Base-by-base conservation (phyloP, 176 grass and related monocot species). In the Dendrocalamus sinicus region DNA sequence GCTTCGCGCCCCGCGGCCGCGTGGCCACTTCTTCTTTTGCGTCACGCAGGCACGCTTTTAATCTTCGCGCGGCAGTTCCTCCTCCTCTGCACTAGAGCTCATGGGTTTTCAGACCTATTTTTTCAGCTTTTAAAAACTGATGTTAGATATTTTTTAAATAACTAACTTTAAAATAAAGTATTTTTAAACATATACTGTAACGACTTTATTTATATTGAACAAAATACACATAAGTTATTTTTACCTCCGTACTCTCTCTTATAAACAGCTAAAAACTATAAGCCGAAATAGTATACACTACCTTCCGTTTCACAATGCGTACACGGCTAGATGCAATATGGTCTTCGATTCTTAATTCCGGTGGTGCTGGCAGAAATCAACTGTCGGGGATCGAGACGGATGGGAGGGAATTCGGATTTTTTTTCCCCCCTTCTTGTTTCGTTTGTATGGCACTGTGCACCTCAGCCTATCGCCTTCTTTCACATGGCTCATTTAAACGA, bases 11-110 rank as follows among this genome's bases (percentile, higher is more conserved):
- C 50, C 3, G 57, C 9, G 13, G 55, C 83, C 67, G 80, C 84
- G 89, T 87, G 84, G 84, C 67, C 84, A 83, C 82, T 9, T 0
- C 41, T 32, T 72, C 22, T 22, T 48, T 62, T 19, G 67, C 67
- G 70, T 64, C 69, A 12, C 67, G 35, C 23, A 2, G 60, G 23
- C n/a, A 10, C 41, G 52, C 52, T n/a, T 30, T 63, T 32, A 30
- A 30, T 30, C 28, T 30, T 10, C 24, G 15, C 32, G 32, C 65
- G 37, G 7, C 7, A 1, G 26, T 28, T 16, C 6, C 60, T 4
- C 0, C 55, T 50, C 47, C 50, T 9, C 3, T 4, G 8, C 55
- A 1, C 8, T 9, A 17, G 55, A 10, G 55, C 23, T 63, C 59
- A 5, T 24, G 22, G 9, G 22, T 61, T 5, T 26, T 26, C 4